Conservation (phyloP, 148 eudicot genomes). For the Vaccinium macrocarpon region DNA sequence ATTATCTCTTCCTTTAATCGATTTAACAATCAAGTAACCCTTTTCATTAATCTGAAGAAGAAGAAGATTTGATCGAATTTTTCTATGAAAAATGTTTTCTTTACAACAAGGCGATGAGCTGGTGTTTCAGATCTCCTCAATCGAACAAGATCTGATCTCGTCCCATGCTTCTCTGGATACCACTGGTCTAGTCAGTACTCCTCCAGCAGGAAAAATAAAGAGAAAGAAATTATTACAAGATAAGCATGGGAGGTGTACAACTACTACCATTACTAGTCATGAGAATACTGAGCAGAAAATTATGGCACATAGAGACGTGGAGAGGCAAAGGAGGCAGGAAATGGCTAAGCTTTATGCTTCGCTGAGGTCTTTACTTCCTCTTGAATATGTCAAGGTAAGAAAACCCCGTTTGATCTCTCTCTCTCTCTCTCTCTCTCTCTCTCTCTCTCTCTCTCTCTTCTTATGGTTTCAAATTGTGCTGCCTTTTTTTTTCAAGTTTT, state of each 20-base stretch:
- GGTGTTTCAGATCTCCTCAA: slow-evolving; percentile 11
- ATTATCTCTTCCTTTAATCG: neutral
- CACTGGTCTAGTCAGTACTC: neutral
- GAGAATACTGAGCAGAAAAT: slow-evolving; percentile 21
- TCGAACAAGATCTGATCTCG: slow-evolving; percentile 15
- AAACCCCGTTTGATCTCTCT: neutral
- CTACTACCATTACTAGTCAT: neutral
- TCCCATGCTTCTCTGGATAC: slow-evolving; percentile 16
- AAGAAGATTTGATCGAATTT: neutral
- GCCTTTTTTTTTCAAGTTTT: no score
- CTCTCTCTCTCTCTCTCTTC: neutral
- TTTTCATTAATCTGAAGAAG: neutral
- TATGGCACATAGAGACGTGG: slow-evolving; percentile 54
- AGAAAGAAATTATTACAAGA: neutral
- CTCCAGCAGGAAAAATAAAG: neutral
- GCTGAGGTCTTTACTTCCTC: slow-evolving; percentile 63
- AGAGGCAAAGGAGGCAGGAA: slow-evolving; percentile 72
- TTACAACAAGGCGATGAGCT: slow-evolving; percentile 23
- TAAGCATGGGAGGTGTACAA: neutral
- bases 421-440: neutral
- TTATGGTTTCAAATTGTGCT: no score
- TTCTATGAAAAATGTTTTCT: slow-evolving; percentile 16
- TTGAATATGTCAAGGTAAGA: slow-evolving; percentile 57
- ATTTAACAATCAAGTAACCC: neutral
- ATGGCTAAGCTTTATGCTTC: slow-evolving; percentile 61